Base-by-base conservation (phyloP, 1,284 basidiomycete genomes). In the Rhodofomes roseus region DNA sequence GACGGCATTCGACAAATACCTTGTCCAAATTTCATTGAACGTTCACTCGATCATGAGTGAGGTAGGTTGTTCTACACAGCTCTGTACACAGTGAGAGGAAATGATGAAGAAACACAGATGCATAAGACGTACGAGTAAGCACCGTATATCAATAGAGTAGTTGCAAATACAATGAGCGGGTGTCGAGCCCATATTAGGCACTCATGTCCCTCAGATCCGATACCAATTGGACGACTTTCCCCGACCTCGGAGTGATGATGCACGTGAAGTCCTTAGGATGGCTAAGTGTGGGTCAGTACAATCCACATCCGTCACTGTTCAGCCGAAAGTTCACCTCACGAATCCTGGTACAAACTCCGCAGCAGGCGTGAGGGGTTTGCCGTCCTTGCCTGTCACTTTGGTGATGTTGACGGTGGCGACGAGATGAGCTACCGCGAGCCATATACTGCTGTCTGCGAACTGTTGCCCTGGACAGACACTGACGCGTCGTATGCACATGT, bases 401-500 rank as follows among this genome's bases (percentile, higher is more conserved):
- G 25, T 22, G 23, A 65, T 62, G 31, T 65, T 43, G 54, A 65
- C 48, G 3, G 62, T 64, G 16, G 64, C 64, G 3, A 65, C 43
- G 14, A 64, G 54, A 40, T 46, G 59, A 1, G 70, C 64, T n/a
- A 64, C 63, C 6, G 66, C 60, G 43, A 70, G 57, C 69, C 66
- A 70, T 11, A 70, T 44, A 52, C 59, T 64, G 12, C 57, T 48
- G 48, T 71, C 67, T 2, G 70, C 70, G 44, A 72, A 68, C 8
- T 68, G 63, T 25, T 60, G 60, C 11, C 71, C 71, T 2, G 71
- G 70, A 58, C 71, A 72, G 14, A 61, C 34, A 36, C 69, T 65
- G 39, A 20, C n/a, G 25, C 25, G 16, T 34, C 22, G 36, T 7
- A 16, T 5, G 40, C 6, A 37, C 37, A 53, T 4, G 59, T 29